Conservation (phyloP, 257 asterid species). For the Euphrasia confusa region DNA sequence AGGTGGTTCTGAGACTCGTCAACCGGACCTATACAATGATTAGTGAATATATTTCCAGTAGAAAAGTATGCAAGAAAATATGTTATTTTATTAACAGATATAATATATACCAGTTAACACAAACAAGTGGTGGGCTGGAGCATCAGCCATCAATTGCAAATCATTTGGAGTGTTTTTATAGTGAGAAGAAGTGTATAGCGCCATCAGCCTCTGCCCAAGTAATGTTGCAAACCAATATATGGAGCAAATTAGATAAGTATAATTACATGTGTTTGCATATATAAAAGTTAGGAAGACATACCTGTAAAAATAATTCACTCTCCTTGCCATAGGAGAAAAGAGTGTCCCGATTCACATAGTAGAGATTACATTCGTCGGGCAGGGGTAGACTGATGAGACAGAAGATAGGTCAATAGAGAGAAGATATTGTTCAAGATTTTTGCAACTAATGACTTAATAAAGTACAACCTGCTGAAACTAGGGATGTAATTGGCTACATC, state of each 20-base stretch:
- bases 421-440: background rate
- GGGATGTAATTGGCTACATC: conserved; percentile 72
- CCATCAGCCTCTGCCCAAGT: conserved; percentile 87
- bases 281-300: conserved; percentile 19
- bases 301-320: conserved; percentile 91
- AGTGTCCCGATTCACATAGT: conserved; percentile 91
- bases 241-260: conserved; percentile 3
- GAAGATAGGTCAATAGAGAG: conserved; percentile 20
- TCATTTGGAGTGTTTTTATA: conserved; percentile 94
- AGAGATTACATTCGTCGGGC: conserved; percentile 77
- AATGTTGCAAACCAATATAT: conserved; percentile 13
- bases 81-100: background rate
- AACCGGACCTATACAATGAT: conserved; percentile 66
- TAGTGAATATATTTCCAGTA: conserved; percentile 20
- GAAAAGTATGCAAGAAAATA: background rate
- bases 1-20: conserved; percentile 81
- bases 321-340: conserved; percentile 86
- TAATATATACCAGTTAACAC: conserved; percentile 73
- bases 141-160: conserved; percentile 96
- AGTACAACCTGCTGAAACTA: conserved; percentile 59
- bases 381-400: conserved; percentile 57
- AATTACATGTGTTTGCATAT: background rate
- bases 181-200: conserved; percentile 94
- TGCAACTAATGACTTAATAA: conserved; percentile 11
- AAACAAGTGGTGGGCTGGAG: conserved; percentile 98